Percentiles rank a stretch among this genome's conserved stretches.
These are phyloP conservation scores for Rhypophila decipiens DNA, from an alignment of 495 filamentous ascomycete species.

Conservation along the genomic window DNA sequence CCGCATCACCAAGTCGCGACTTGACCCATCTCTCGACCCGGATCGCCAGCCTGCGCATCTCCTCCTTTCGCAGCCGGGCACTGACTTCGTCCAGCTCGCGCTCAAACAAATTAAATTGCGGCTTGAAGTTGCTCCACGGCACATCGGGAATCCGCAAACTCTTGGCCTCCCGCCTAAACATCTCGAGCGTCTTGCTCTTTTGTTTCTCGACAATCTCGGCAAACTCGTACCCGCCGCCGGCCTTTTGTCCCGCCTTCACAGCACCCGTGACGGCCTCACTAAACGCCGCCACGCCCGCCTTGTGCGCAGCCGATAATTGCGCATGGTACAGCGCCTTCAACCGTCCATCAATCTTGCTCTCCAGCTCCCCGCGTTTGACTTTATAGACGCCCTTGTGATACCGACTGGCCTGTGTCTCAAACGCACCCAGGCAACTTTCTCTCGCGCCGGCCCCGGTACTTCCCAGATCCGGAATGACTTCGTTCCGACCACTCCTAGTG, in stretches of 20 bases:
- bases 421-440: slow-evolving; percentile 67
- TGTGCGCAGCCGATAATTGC: slow-evolving; percentile 81
- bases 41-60: slow-evolving; percentile 87
- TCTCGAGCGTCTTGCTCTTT: slow-evolving; percentile 64
- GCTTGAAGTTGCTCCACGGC: slow-evolving; percentile 66
- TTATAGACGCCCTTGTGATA: slow-evolving; percentile 95
- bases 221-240: slow-evolving; percentile 83
- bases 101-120: slow-evolving; percentile 48
- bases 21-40: slow-evolving; percentile 90
- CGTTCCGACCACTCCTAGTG: slow-evolving; percentile 59
- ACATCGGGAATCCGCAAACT: slow-evolving; percentile 68
- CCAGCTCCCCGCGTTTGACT: slow-evolving; percentile 76
- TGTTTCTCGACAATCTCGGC: slow-evolving; percentile 85
- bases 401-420: slow-evolving; percentile 82
- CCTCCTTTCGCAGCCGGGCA: slow-evolving; percentile 73
- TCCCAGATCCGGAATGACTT: slow-evolving; percentile 71
- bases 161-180: slow-evolving; percentile 71
- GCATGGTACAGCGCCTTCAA: slow-evolving; percentile 82
- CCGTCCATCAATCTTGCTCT: slow-evolving; percentile 75
- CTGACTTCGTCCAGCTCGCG: slow-evolving; percentile 89
- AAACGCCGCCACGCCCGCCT: slow-evolving; percentile 79
- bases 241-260: slow-evolving; percentile 88
- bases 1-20: slow-evolving; percentile 75
- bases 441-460: slow-evolving; percentile 65
- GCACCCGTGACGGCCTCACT: slow-evolving; percentile 69